Conservation (phyloP, 345 rosid species). For the Erucastrum elatum region DNA sequence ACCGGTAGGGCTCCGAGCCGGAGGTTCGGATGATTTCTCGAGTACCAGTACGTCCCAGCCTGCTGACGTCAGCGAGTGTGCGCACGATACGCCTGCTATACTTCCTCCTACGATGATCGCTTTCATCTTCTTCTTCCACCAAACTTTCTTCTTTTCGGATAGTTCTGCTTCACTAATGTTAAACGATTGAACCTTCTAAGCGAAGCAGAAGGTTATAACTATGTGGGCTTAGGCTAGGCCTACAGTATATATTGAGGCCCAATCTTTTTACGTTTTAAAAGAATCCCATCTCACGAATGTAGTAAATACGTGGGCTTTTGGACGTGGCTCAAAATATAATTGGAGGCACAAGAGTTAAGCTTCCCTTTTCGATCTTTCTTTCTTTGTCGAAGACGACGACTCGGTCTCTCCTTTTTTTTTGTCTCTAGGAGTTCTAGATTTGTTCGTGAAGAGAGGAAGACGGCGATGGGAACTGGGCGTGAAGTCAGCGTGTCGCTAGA, state of each 20-base stretch:
- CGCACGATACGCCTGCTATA: constrained; percentile 76
- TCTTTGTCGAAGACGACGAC: constrained; percentile 18
- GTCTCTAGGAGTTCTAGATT: constrained; percentile 21
- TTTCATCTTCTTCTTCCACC: constrained; percentile 39
- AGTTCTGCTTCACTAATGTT: constrained; percentile 18
- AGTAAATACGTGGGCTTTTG: too few relatives aligned
- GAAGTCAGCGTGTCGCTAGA: constrained; percentile 79
- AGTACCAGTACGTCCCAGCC: constrained; percentile 68
- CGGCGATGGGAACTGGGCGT: constrained; percentile 77
- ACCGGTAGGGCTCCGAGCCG: constrained; percentile 73
- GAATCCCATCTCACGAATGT: too few relatives aligned
- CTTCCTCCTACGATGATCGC: constrained; percentile 78
- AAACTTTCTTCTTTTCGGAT: not conserved
- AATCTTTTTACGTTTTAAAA: not conserved
- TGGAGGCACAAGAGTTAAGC: not conserved
- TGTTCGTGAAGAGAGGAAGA: constrained; percentile 25
- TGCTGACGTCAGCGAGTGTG: constrained; percentile 59
- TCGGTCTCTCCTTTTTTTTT: not conserved
- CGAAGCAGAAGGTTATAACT: not conserved
- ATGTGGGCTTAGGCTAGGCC: not conserved
- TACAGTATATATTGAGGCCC: not conserved
- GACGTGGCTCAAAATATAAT: too few relatives aligned
- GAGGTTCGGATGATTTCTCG: constrained; percentile 63
- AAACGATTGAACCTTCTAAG: not conserved
- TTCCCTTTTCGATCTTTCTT: not conserved